A percentile compares a stretch with the other conserved stretches of the same genome.
These are phyloP conservation scores for Pholiota microspora DNA, from an alignment of 768 basidiomycete genomes.

Conservation along the genomic window DNA sequence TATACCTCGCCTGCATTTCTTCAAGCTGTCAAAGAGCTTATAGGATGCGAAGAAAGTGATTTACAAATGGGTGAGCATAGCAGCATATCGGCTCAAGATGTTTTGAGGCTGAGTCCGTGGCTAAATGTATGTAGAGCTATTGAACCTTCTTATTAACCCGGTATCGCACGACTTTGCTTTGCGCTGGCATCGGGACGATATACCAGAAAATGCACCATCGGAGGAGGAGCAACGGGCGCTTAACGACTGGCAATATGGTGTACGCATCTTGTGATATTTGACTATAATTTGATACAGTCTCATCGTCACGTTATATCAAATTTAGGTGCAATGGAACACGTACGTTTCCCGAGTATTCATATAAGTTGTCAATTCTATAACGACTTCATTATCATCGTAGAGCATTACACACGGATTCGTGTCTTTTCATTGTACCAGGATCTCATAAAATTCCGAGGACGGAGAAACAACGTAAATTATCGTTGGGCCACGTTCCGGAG, in stretches of 20 bases:
- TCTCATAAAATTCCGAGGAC: slow-evolving; percentile 62
- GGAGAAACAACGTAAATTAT: slow-evolving; percentile 54
- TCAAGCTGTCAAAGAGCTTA: slow-evolving; percentile 38
- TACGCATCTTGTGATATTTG: slow-evolving; percentile 36
- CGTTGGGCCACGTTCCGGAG: slow-evolving; percentile 45
- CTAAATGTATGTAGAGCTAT: slow-evolving; percentile 50
- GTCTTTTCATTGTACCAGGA: slow-evolving; percentile 68
- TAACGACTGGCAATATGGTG: slow-evolving; percentile 61
- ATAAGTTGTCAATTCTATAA: neutral
- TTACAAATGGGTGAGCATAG: slow-evolving; percentile 67
- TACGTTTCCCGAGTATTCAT: slow-evolving; percentile 32
- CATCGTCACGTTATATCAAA: neutral
- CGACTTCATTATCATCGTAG: slow-evolving; percentile 29
- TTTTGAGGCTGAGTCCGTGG: too few relatives aligned
- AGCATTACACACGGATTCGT: slow-evolving; percentile 65
- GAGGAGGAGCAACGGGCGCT: slow-evolving; percentile 64
- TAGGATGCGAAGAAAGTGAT: slow-evolving; percentile 56
- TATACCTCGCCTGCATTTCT: slow-evolving; percentile 58
- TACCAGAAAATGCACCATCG: slow-evolving; percentile 51
- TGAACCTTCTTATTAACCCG: slow-evolving; percentile 77
- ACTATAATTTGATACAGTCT: too few relatives aligned
- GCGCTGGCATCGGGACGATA: slow-evolving; percentile 80
- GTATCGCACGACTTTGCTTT: slow-evolving; percentile 62
- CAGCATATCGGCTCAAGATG: too few relatives aligned
- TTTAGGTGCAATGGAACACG: slow-evolving; percentile 82